Conservation (phyloP, 768 basidiomycete genomes). For the Tricholoma flavovirens region DNA sequence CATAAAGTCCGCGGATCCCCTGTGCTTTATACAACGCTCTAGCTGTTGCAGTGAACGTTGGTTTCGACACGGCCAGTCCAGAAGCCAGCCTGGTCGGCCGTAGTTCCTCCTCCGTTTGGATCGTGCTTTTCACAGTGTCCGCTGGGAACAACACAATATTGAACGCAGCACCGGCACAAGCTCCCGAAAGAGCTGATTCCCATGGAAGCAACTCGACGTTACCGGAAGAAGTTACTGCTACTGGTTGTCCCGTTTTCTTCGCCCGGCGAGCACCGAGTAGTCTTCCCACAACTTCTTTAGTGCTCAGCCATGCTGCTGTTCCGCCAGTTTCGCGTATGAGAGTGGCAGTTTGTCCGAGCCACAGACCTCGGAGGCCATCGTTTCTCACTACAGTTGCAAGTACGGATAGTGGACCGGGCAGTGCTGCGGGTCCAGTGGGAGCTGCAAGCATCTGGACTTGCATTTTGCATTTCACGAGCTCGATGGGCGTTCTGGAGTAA, state of each 20-base stretch:
- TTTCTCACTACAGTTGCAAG: constrained; percentile 55
- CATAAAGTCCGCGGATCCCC: constrained; percentile 83
- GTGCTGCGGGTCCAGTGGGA: constrained; percentile 19
- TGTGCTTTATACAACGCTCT: constrained; percentile 66
- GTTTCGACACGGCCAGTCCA: constrained; percentile 20
- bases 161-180: constrained; percentile 79
- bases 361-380: constrained; percentile 80
- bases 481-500: constrained; percentile 78
- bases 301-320: constrained; percentile 84
- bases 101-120: constrained; percentile 92
- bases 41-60: constrained; percentile 54
- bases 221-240: constrained; percentile 23
- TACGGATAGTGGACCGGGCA: constrained; percentile 73
- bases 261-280: constrained; percentile 51
- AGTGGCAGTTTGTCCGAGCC: constrained; percentile 94
- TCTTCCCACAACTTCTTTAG: constrained; percentile 73
- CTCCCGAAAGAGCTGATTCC: constrained; percentile 86
- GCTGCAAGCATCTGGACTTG: constrained; percentile 81
- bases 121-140: constrained; percentile 89
- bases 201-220: constrained; percentile 53
- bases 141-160: constrained; percentile 92
- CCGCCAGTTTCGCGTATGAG: constrained; percentile 92
- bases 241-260: constrained; percentile 3
- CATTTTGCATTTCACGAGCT: constrained; percentile 97
- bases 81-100: constrained; percentile 31